phyloP scores from a whole-genome alignment of 2,329 filamentous ascomycete species.

The Tolypocladium inflatum region DNA sequence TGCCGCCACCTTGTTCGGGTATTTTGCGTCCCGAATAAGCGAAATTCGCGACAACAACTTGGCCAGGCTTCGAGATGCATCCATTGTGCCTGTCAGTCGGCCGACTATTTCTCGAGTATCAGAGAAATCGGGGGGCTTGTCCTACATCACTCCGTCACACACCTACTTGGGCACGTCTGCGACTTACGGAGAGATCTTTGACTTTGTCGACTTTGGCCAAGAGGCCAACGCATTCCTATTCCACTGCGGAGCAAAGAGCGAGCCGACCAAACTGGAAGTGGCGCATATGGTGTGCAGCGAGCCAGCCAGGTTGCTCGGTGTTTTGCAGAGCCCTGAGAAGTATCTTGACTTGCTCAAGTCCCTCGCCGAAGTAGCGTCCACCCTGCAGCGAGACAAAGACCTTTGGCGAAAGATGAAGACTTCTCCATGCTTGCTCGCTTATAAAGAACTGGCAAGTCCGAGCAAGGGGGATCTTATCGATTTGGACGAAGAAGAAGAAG shows the following conservation, averaged over 20 bases:
- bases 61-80: constrained; percentile 50
- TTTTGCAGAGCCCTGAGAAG: constrained; percentile 72
- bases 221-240: constrained; percentile 84
- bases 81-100: constrained; percentile 60
- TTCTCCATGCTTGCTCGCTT: constrained; percentile 73
- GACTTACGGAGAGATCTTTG: constrained; percentile 81
- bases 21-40: constrained; percentile 67
- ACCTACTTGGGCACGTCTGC: constrained; percentile 69
- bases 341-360: constrained; percentile 77
- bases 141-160: constrained; percentile 52
- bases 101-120: constrained; percentile 15
- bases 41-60: constrained; percentile 59
- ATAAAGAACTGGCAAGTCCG: constrained; percentile 54
- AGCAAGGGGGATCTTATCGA: constrained; percentile 37
- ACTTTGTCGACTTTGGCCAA: constrained; percentile 88
- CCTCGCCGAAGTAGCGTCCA: constrained; percentile 61
- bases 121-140: constrained; percentile 28
- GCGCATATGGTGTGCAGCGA: constrained; percentile 76
- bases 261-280: constrained; percentile 81
- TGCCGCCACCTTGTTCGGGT: constrained; percentile 68
- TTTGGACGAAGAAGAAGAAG: constrained; percentile 51
- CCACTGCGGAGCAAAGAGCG: constrained; percentile 80
- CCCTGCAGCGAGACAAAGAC: constrained; percentile 67
- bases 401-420: constrained; percentile 68
- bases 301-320: constrained; percentile 70